These are phyloP conservation scores for Fusarium sp. DNA, from an alignment of 2,329 filamentous ascomycete genomes.

Conservation along the genomic window DNA sequence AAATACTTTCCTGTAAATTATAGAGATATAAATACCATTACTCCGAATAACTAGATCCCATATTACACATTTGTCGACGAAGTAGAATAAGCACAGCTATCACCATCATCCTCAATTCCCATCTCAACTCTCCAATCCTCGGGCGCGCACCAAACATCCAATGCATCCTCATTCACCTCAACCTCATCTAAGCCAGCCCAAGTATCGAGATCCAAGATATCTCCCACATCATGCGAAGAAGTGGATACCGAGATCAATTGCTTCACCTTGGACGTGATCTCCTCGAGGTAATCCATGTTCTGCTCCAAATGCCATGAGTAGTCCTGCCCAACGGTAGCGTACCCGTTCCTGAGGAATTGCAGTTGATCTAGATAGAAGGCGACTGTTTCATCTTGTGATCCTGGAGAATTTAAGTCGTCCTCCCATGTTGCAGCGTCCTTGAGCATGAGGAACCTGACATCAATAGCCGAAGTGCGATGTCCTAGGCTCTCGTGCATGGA, in stretches of 20 bases:
- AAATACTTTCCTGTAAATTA: no score
- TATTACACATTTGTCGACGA: not conserved
- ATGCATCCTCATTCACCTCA: not conserved
- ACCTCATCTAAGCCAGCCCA: not conserved
- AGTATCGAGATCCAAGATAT: not conserved
- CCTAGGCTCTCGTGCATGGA: not conserved
- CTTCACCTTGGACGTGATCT: constrained; percentile 2
- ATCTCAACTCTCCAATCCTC: constrained; percentile 7
- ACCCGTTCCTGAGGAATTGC: not conserved
- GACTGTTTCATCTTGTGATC: not conserved
- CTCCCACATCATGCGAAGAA: not conserved
- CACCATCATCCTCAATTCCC: constrained; percentile 1
- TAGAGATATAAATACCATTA: not conserved
- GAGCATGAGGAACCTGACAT: not conserved
- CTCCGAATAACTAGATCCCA: not conserved
- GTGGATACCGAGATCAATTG: not conserved
- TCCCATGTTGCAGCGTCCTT: not conserved
- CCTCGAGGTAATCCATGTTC: constrained; percentile 1
- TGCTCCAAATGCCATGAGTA: not conserved
- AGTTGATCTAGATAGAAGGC: not conserved
- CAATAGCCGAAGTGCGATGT: not conserved
- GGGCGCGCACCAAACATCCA: not conserved
- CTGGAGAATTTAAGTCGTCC: not conserved
- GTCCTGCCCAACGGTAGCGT: not conserved
- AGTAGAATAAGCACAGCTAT: constrained; percentile 3